Conservation (phyloP, 768 basidiomycete species). For the Cytidiella melzeri region DNA sequence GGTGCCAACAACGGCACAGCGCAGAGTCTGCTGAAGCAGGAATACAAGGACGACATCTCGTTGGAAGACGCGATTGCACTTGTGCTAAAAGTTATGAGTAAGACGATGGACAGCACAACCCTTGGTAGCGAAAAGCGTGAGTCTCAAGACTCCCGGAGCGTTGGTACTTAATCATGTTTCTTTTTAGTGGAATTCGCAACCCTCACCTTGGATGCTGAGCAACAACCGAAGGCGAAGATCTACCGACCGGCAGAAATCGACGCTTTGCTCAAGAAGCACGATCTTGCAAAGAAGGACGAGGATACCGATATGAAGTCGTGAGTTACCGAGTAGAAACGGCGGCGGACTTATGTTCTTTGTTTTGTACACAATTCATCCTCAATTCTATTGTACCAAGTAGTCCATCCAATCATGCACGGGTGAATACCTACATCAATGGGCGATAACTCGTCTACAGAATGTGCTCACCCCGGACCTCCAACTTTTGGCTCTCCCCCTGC, state of each 20-base stretch:
- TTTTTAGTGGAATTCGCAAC: slow-evolving; percentile 95
- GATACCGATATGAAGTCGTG: slow-evolving; percentile 69
- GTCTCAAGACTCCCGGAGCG: slow-evolving; percentile 33
- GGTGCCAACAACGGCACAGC: slow-evolving; percentile 98
- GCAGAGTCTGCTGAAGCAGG: slow-evolving; percentile 92
- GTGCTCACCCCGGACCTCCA: neutral
- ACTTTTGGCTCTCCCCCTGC: neutral
- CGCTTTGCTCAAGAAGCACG: slow-evolving; percentile 69
- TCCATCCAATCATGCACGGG: neutral
- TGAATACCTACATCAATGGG: neutral
- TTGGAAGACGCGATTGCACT: slow-evolving; percentile 92
- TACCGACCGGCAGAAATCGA: slow-evolving; percentile 88
- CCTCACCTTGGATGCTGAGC: slow-evolving; percentile 73
- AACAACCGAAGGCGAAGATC: slow-evolving; percentile 85
- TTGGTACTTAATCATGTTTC: neutral
- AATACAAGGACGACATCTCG: slow-evolving; percentile 92
- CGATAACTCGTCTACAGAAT: neutral
- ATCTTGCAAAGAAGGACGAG: slow-evolving; percentile 82
- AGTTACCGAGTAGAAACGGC: neutral
- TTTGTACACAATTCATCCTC: neutral
- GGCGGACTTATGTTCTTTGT: slow-evolving; percentile 2
- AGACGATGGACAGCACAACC: slow-evolving; percentile 99
- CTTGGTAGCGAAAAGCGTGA: slow-evolving; percentile 92
- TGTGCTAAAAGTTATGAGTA: slow-evolving; percentile 93
- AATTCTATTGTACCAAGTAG: neutral